Evolutionary conservation across 805 yeast species (phyloP).

Genomic region (Pichia kluyveri): DNA sequence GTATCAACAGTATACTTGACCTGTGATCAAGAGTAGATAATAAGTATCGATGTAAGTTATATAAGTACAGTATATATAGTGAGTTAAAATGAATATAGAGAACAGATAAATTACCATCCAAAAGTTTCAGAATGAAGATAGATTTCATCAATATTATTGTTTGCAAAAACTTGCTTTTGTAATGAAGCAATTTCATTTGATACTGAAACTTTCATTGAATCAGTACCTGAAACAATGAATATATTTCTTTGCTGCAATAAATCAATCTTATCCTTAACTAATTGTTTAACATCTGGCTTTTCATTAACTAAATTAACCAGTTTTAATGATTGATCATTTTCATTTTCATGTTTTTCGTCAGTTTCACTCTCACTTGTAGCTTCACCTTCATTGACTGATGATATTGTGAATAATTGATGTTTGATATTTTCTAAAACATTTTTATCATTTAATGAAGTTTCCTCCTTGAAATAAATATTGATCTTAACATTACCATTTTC

Average conservation of each 20-base stretch:
- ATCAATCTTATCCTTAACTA: constrained; percentile 8
- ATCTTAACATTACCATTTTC: constrained; percentile 8
- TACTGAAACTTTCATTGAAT: constrained; percentile 29
- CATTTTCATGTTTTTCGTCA: background rate
- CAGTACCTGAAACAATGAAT: constrained; percentile 39
- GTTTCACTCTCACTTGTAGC: background rate
- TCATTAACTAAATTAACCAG: constrained; percentile 3
- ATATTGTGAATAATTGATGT: background rate
- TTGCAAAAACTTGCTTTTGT: constrained; percentile 26
- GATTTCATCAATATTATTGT: constrained; percentile 32
- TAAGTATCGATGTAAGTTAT: no score
- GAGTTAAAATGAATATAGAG: no score
- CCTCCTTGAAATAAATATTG: constrained; percentile 10
- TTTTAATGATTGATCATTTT: no score
- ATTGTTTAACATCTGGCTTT: constrained; percentile 11
- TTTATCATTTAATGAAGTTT: background rate
- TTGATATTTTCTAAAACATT: background rate
- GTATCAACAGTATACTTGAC: no score
- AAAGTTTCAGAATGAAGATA: constrained; percentile 44
- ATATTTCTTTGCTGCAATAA: constrained; percentile 28
- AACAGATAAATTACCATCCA: constrained; percentile 28
- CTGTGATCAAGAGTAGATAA: no score
- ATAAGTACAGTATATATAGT: no score
- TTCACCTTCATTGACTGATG: background rate
- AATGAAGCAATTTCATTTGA: constrained; percentile 32